Evolutionary conservation across 2,329 filamentous ascomycete species (phyloP), one percentile per base, ranked within the genome.

Genomic region (Xylaria sp.): DNA sequence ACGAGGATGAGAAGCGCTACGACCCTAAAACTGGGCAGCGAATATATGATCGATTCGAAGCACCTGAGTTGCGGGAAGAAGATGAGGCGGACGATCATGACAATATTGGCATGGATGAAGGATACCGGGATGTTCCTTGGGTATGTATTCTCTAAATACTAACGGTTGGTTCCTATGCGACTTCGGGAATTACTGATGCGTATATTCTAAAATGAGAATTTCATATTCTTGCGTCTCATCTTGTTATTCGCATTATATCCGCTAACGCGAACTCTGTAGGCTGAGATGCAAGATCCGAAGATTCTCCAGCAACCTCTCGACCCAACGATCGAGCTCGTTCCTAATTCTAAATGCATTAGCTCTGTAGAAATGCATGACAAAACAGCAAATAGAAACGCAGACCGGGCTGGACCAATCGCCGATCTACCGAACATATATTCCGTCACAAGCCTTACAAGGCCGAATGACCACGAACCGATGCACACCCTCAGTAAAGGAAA

Each of bases 41-140:
- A 10, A 80, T 93, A 10, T 97, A 95, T 74, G 89, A 87, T 70
- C 92, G 90, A 67, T 96, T 97, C 72, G 93, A 97, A 75, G 89
- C 90, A 73, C 91, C 91, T 0, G 87, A 88, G 12, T 82, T 88
- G 8, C 86, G 89, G 7, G 88, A 89, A 12, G 89, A 90, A 0
- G 87, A 88, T 8, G 87, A 89, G 12, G 88, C 89, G 0, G 87
- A 88, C 1, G 84, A 85, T 15, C 83, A 80, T 15, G 59, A 41
- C 7, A 81, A 84, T n/a, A 9, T 37, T 7, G 57, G 50, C 20
- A 34, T 59, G 60, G 87, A 91, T 65, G 85, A 90, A 69, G 91
- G 91, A 0, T 83, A 86, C 58, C 85, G 90, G n/a, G 84, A 84
- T 7, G 67, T 94, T 37, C 74, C 79, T 0, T 91, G 92, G 80